Conservation (phyloP, 1,139 yeast genomes). For the Diutina catenulata region DNA sequence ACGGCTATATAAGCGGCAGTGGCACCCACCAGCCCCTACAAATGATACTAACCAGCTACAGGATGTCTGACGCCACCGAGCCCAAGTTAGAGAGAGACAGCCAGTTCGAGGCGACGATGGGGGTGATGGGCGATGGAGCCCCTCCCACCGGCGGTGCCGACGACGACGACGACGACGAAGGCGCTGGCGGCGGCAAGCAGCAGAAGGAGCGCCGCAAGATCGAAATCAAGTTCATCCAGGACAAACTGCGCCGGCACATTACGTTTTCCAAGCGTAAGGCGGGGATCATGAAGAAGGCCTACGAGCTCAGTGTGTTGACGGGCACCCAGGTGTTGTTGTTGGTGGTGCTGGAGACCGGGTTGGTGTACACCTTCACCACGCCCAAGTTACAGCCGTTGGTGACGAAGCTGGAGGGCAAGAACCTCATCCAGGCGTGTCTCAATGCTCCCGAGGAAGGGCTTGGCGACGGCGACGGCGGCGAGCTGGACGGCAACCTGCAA, state of each 20-base stretch:
- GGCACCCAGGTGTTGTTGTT: slow-evolving; percentile 92
- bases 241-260: slow-evolving; percentile 93
- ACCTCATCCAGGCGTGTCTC: slow-evolving; percentile 90
- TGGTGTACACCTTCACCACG: slow-evolving; percentile 96
- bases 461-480: slow-evolving; percentile 53
- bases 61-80: slow-evolving; percentile 4
- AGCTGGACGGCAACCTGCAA: slow-evolving; percentile 37
- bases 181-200: slow-evolving; percentile 37
- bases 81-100: slow-evolving; percentile 4
- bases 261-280: slow-evolving; percentile 97
- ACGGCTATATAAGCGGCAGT: too few species aligned
- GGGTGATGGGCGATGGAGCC: slow-evolving; percentile 1
- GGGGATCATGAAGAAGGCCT: slow-evolving; percentile 97
- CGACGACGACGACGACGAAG: slow-evolving; percentile 66
- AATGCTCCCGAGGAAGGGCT: slow-evolving; percentile 76
- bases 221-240: slow-evolving; percentile 93
- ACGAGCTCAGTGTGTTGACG: slow-evolving; percentile 87
- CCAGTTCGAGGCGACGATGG: neutral
- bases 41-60: neutral
- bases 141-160: slow-evolving; percentile 16
- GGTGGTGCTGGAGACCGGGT: slow-evolving; percentile 94
- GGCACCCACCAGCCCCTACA: too few species aligned
- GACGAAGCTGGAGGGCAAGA: slow-evolving; percentile 93
- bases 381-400: slow-evolving; percentile 97
- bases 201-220: slow-evolving; percentile 88